A percentile compares a stretch with the other conserved stretches of the same genome.
Evolutionary conservation across 2,329 filamentous ascomycete genomes (phyloP).

Genomic region (Aspergillus candidus): DNA sequence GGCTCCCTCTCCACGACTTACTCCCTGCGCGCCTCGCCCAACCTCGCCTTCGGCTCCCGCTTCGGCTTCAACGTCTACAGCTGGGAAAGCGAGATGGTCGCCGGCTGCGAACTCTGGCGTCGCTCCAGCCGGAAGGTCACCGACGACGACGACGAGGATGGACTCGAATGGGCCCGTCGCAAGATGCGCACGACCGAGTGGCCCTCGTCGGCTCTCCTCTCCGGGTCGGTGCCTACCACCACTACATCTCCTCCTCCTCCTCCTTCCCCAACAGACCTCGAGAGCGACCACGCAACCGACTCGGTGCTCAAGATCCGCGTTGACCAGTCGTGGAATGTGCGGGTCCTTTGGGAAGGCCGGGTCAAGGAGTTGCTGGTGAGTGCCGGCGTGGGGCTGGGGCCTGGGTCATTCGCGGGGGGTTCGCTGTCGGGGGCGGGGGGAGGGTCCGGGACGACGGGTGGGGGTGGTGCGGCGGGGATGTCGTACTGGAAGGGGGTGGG

Average conservation of each 20-base stretch:
- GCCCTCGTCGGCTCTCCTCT: conserved; percentile 1
- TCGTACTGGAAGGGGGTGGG: conserved; percentile 40
- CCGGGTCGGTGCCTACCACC: conserved; percentile 6
- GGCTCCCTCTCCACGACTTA: conserved; percentile 89
- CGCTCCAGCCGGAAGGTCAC: conserved; percentile 33
- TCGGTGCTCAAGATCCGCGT: conserved; percentile 86
- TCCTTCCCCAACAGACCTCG: conserved; percentile 15
- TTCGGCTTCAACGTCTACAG: conserved; percentile 98
- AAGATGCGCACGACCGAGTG: conserved; percentile 29
- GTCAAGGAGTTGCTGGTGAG: conserved; percentile 91
- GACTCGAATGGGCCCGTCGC: conserved; percentile 37
- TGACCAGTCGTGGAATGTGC: conserved; percentile 80
- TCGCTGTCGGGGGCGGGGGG: conserved; percentile 20
- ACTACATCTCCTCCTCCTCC: conserved; percentile 10
- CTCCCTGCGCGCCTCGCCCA: conserved; percentile 76
- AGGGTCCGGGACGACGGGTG: conserved; percentile 18
- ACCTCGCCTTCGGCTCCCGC: conserved; percentile 78
- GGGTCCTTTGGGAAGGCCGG: conserved; percentile 85
- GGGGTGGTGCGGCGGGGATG: conserved; percentile 22
- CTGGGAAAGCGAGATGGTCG: conserved; percentile 88
- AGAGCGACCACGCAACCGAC: conserved; percentile 59
- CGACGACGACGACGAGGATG: conserved; percentile 41
- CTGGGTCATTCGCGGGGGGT: conserved; percentile 31
- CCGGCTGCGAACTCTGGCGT: conserved; percentile 91
- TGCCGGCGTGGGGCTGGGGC: conserved; percentile 77